Conservation (phyloP, 2,329 filamentous ascomycete species). For the Cladophialophora immunda region DNA sequence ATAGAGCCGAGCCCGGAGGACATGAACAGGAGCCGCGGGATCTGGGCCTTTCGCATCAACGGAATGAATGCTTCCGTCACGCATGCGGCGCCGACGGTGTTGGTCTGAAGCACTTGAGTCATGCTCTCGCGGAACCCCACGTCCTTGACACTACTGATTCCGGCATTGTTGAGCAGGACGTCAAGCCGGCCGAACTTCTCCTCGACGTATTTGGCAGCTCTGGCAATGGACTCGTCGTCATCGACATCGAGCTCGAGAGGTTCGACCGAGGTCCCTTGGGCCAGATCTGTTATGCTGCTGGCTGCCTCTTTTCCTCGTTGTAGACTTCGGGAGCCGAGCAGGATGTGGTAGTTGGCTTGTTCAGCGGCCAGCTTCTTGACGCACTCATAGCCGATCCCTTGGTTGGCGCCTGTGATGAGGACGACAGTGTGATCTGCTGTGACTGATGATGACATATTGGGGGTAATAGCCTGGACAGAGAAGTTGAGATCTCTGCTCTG, state of each 20-base stretch:
- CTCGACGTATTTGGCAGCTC: conserved; percentile 33
- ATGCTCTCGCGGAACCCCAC: conserved; percentile 25
- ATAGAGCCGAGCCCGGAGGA: conserved; percentile 33
- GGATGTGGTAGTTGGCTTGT: conserved; percentile 47
- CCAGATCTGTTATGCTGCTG: conserved; percentile 20
- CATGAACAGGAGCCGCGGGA: conserved; percentile 36
- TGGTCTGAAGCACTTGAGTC: conserved; percentile 37
- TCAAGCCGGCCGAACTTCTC: conserved; percentile 36
- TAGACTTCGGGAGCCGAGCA: conserved; percentile 45
- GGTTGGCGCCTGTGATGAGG: conserved; percentile 37
- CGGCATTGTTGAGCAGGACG: conserved; percentile 40
- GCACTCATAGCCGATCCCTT: conserved; percentile 34
- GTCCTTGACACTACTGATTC: conserved; percentile 18
- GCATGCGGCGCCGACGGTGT: conserved; percentile 23
- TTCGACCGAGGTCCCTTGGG: conserved; percentile 23
- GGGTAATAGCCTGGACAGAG: not conserved
- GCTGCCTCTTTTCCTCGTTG: conserved; percentile 48
- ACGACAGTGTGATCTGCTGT: conserved; percentile 26
- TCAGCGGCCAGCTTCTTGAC: conserved; percentile 42
- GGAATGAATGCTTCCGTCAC: conserved; percentile 35
- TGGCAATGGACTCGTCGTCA: conserved; percentile 30
- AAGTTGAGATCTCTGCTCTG: not conserved
- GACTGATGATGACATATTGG: conserved; percentile 14
- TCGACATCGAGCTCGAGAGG: conserved; percentile 30
- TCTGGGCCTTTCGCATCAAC: conserved; percentile 31